These are phyloP conservation scores for Stemphylium lycopersici DNA, from an alignment of 2,329 filamentous ascomycete genomes.

Conservation along the genomic window DNA sequence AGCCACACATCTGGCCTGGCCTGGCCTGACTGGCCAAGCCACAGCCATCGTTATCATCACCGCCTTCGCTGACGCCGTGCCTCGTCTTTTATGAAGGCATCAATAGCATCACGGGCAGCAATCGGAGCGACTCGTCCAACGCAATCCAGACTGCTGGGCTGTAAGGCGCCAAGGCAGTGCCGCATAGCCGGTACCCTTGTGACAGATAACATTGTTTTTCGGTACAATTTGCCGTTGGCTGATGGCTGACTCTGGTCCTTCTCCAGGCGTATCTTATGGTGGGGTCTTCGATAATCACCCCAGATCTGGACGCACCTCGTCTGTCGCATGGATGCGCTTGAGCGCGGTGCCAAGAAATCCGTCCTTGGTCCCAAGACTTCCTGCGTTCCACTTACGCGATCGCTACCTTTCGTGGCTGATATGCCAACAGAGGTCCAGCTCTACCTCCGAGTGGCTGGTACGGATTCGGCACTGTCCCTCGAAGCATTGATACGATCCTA, in stretches of 20 bases:
- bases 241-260: background rate
- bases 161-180: background rate
- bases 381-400: background rate
- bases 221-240: background rate
- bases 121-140: background rate
- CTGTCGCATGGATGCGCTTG: background rate
- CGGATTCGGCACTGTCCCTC: background rate
- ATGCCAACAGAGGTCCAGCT: background rate
- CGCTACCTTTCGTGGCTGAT: background rate
- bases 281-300: background rate
- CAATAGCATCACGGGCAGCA: background rate
- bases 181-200: background rate
- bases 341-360: background rate
- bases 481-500: background rate
- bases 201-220: background rate
- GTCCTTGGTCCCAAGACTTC: background rate
- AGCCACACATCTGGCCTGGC: background rate
- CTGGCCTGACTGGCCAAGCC: background rate
- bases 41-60: too few species aligned
- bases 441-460: background rate
- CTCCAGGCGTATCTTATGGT: too few species aligned
- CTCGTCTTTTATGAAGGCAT: too few species aligned
- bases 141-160: background rate
- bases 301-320: background rate
- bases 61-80: too few species aligned